These are phyloP conservation scores for Mollisia scopiformis DNA, from an alignment of 2,329 filamentous ascomycete species.

Conservation along the genomic window DNA sequence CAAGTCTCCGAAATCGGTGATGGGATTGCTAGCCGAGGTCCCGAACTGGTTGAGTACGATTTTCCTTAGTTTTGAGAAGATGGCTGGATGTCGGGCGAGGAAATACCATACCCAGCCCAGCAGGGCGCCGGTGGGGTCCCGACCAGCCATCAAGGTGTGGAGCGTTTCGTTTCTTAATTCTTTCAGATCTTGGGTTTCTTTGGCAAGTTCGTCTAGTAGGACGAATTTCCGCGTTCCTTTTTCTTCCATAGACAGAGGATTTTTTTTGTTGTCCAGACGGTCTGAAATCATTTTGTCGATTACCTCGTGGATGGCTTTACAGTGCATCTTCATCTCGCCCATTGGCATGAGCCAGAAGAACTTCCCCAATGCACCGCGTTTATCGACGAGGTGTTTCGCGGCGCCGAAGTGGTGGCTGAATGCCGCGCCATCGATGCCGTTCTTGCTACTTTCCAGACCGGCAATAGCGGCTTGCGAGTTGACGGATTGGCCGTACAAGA, in stretches of 20 bases:
- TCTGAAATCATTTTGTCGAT: slow-evolving; percentile 22
- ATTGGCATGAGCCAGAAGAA: slow-evolving; percentile 48
- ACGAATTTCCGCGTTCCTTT: slow-evolving; percentile 38
- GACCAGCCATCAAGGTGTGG: slow-evolving; percentile 48
- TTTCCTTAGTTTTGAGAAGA: slow-evolving; percentile 45
- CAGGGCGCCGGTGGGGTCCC: slow-evolving; percentile 57
- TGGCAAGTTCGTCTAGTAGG: slow-evolving; percentile 50
- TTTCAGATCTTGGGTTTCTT: slow-evolving; percentile 18
- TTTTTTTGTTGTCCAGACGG: slow-evolving; percentile 9
- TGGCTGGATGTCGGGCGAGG: slow-evolving; percentile 41
- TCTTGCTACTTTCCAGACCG: slow-evolving; percentile 13
- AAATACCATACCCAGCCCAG: slow-evolving; percentile 50
- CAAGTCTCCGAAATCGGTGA: slow-evolving; percentile 18
- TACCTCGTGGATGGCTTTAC: slow-evolving; percentile 26
- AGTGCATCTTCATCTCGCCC: slow-evolving; percentile 31
- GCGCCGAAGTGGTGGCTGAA: slow-evolving; percentile 26
- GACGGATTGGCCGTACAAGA: slow-evolving; percentile 38
- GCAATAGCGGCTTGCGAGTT: slow-evolving; percentile 30
- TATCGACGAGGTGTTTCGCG: slow-evolving; percentile 38
- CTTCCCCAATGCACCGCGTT: slow-evolving; percentile 44
- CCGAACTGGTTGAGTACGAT: slow-evolving; percentile 40
- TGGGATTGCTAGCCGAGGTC: slow-evolving; percentile 27
- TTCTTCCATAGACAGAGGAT: slow-evolving; percentile 7
- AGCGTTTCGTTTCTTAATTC: slow-evolving; percentile 29
- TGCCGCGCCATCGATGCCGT: slow-evolving; percentile 21